These are phyloP conservation scores for Nigrograna mackinnonii DNA, from an alignment of 2,329 filamentous ascomycete species.

Conservation along the genomic window DNA sequence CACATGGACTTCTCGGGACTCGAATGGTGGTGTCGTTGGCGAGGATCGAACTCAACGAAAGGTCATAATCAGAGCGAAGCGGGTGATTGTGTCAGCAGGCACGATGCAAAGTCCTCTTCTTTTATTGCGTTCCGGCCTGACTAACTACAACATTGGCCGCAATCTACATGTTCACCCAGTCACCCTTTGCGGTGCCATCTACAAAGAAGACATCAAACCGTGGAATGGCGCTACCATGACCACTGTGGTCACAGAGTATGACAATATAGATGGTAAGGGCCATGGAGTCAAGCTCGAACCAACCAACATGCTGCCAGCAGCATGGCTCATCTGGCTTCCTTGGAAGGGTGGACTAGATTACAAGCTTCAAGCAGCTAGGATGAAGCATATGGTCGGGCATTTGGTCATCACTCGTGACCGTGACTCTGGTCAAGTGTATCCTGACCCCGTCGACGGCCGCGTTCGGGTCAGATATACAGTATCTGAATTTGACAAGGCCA, in stretches of 20 bases:
- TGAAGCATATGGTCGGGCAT: conserved; percentile 71
- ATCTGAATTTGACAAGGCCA: conserved; percentile 71
- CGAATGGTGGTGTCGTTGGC: conserved; percentile 60
- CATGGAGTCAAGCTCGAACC: conserved; percentile 84
- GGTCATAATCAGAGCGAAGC: conserved; percentile 76
- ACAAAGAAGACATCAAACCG: conserved; percentile 66
- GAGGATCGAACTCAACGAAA: conserved; percentile 58
- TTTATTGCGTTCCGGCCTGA: conserved; percentile 76
- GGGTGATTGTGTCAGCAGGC: conserved; percentile 78
- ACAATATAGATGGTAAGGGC: conserved; percentile 78
- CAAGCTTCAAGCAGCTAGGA: conserved; percentile 71
- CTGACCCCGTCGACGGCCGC: conserved; percentile 68
- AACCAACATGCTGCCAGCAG: conserved; percentile 72
- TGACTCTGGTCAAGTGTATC: conserved; percentile 73
- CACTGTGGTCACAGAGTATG: conserved; percentile 73
- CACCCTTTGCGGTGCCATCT: conserved; percentile 59
- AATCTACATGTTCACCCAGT: conserved; percentile 85
- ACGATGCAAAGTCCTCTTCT: conserved; percentile 77
- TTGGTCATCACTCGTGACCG: conserved; percentile 77
- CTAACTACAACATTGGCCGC: conserved; percentile 78
- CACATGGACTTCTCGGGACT: conserved; percentile 73
- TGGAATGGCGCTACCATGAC: conserved; percentile 79
- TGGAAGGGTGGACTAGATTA: conserved; percentile 72
- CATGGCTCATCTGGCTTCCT: conserved; percentile 64
- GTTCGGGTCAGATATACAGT: conserved; percentile 71